Evolutionary conservation across 1,284 basidiomycete species (phyloP).

Genomic region (Cryptococcus depauperatus): DNA sequence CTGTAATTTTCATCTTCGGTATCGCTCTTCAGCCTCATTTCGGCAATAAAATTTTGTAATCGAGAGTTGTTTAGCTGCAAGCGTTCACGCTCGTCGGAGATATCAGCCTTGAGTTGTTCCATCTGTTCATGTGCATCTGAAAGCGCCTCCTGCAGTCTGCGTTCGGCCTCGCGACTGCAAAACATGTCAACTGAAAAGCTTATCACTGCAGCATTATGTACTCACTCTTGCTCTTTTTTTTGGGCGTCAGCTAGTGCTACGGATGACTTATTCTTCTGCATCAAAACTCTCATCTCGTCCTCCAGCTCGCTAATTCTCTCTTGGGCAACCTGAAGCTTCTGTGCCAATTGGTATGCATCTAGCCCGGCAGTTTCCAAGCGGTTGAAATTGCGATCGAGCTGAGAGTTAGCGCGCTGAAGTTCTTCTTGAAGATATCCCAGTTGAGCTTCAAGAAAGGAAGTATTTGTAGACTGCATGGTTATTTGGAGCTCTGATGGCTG

Average conservation of each 20-base stretch:
- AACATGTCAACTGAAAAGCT: background rate
- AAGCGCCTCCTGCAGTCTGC: constrained; percentile 22
- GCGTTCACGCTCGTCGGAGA: constrained; percentile 22
- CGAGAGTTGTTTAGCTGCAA: constrained; percentile 27
- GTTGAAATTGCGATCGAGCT: constrained; percentile 47
- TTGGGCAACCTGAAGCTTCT: constrained; percentile 42
- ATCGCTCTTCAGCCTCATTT: constrained; percentile 17
- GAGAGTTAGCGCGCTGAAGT: constrained; percentile 42
- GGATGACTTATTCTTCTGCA: constrained; percentile 24
- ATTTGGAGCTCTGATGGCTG: constrained; percentile 43
- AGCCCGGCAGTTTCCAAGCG: constrained; percentile 45
- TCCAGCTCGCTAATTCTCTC: constrained; percentile 40
- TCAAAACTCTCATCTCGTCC: constrained; percentile 30
- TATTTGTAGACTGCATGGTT: constrained; percentile 36
- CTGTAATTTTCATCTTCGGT: constrained; percentile 15
- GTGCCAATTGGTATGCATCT: constrained; percentile 41
- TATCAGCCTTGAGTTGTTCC: constrained; percentile 23
- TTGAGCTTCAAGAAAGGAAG: constrained; percentile 41
- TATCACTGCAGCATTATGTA: background rate
- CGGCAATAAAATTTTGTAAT: constrained; percentile 21
- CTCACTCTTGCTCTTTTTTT: constrained; percentile 21
- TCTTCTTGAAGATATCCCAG: constrained; percentile 45
- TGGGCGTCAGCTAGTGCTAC: constrained; percentile 20
- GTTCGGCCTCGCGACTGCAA: constrained; percentile 18
- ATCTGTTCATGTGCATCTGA: constrained; percentile 28